Evolutionary conservation across 2,329 filamentous ascomycete genomes (phyloP), one percentile per base, ranked within the genome.

Genomic region (Lachnellula occidentalis): DNA sequence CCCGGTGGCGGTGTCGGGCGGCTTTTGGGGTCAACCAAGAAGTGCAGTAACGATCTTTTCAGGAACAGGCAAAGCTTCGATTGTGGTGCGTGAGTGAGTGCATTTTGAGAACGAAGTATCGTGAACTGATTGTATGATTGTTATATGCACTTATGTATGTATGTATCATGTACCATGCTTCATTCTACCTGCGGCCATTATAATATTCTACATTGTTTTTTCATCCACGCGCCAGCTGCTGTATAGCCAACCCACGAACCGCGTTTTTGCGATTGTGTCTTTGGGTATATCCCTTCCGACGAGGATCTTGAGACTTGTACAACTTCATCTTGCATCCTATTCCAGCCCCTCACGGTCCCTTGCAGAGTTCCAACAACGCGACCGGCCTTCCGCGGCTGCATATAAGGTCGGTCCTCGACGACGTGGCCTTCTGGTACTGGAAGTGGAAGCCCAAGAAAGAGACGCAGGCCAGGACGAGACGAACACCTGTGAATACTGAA

Each of bases 291-390:
- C 17, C 48, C 49, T 52, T 51, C 21, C 8, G 46, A 49, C 51
- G 42, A 45, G 49, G 47, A 51, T 55, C 50, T 21, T 57, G 49
- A 54, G 53, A 57, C 53, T 37, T 41, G 56, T 50, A 45, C 53
- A 37, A 55, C 58, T 51, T 57, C 54, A 58, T 58, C 53, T 56
- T 54, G 48, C 56, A 54, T 45, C 47, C 45, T 31, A 31, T 45
- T 31, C 45, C 39, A 21, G 27, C n/a, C 43, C 27, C 31, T 39
- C 6, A 42, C 39, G 37, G 45, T 21, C 45, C 15, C 50, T 50
- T 48, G 52, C 50, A 48, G 45, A 21, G 41, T 3, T 31, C 27
- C 27, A 31, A 31, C 27, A 31, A 31, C 27, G 27, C 27, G n/a
- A 43, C 41, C 41, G 41, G 11, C n/a, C 9, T 43, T 43, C 41